Evolutionary conservation across 371 early-diverging fungal species (phyloP).

Genomic region (Choanephora cucurbitarum): DNA sequence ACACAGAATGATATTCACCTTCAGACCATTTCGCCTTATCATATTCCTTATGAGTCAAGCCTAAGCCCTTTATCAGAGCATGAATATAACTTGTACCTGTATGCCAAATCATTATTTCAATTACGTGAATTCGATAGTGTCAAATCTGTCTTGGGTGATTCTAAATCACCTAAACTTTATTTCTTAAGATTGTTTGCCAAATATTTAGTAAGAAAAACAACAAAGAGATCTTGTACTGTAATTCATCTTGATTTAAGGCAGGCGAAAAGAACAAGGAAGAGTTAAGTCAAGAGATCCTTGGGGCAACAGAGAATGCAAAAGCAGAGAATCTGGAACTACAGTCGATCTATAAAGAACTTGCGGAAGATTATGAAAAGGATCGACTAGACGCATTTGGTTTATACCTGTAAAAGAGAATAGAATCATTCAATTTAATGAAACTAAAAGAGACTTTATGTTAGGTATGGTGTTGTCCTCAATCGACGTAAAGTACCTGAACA

Average conservation of each 20-base stretch:
- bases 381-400: constrained; percentile 68
- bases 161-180: constrained; percentile 48
- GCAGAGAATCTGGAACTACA: constrained; percentile 54
- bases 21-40: constrained; percentile 12
- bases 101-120: constrained; percentile 76
- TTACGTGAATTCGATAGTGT: constrained; percentile 71
- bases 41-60: constrained; percentile 23
- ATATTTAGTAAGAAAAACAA: constrained; percentile 51
- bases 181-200: constrained; percentile 74
- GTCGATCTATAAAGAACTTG: constrained; percentile 51
- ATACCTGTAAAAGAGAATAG: no score
- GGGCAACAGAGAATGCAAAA: constrained; percentile 46
- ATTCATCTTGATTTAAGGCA: constrained; percentile 45
- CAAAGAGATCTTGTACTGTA: not conserved
- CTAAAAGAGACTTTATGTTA: no score
- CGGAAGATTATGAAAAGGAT: constrained; percentile 35
- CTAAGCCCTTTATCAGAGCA: constrained; percentile 28
- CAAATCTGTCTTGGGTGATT: constrained; percentile 49
- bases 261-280: constrained; percentile 67
- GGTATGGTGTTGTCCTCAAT: constrained; percentile 58
- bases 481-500: constrained; percentile 45
- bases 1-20: constrained; percentile 6
- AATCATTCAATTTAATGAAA: no score
- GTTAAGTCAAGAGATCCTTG: constrained; percentile 57
- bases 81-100: constrained; percentile 58